A percentile compares a stretch with the other conserved stretches of the same genome.
Conservation (phyloP, 768 basidiomycete species). For the Kwoniella botswanensis region DNA sequence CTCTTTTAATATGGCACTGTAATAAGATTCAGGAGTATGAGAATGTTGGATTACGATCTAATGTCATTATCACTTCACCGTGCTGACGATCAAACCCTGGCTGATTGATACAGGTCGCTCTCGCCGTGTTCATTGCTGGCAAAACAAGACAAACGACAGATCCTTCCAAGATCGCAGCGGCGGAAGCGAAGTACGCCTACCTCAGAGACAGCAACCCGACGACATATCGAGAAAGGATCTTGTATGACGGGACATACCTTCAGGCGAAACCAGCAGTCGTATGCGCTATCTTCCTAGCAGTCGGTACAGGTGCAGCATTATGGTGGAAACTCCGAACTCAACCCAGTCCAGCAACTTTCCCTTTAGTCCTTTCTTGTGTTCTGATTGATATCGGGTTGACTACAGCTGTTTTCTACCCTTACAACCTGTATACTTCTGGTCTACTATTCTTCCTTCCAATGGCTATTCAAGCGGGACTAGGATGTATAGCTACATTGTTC, state of each 20-base stretch:
- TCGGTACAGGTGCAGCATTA: slow-evolving; percentile 41
- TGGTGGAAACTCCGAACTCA: slow-evolving; percentile 54
- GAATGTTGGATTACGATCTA: no score
- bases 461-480: slow-evolving; percentile 50
- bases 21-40: no score
- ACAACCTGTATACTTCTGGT: slow-evolving; percentile 41
- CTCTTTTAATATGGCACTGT: neutral
- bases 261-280: slow-evolving; percentile 49
- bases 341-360: slow-evolving; percentile 53
- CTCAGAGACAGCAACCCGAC: slow-evolving; percentile 12
- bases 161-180: slow-evolving; percentile 30
- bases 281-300: slow-evolving; percentile 47
- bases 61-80: no score
- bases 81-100: no score
- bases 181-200: slow-evolving; percentile 33
- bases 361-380: slow-evolving; percentile 52
- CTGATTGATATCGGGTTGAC: slow-evolving; percentile 53
- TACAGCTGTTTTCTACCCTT: slow-evolving; percentile 40
- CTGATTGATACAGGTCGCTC: slow-evolving; percentile 20
- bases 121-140: slow-evolving; percentile 50
- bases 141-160: slow-evolving; percentile 36
- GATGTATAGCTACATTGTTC: slow-evolving; percentile 40
- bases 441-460: slow-evolving; percentile 53
- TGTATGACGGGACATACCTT: slow-evolving; percentile 54
- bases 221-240: slow-evolving; percentile 10